Base-by-base conservation (phyloP, 768 basidiomycete species). In the Boletus vermiculosoides region DNA sequence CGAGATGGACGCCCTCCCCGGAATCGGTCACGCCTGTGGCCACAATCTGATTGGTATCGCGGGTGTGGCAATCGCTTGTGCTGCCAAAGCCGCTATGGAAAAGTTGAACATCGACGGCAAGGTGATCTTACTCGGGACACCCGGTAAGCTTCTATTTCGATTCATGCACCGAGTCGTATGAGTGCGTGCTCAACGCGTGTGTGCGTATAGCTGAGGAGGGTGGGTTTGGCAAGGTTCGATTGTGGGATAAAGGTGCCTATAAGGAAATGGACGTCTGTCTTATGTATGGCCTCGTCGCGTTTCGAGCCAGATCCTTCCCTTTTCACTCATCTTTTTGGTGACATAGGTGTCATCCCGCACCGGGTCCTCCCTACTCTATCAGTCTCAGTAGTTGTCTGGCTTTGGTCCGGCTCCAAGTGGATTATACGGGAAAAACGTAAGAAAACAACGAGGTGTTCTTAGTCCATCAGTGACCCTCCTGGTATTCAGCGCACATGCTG, bases 11-110 rank as follows among this genome's bases (percentile, higher is more conserved):
- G 86, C 86, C 1, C 73, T 87, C 12, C 72, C 71, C 18, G 74
- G 81, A 0, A 76, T 86, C 39, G 84, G 88, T 0, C 88, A 89
- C 60, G 88, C 86, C 1, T 92, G 90, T 63, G 90, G 90, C 3
- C 90, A 93, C 66, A 92, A 92, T 63, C 75, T 93, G 47, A 92
- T 93, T 50, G 90, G 87, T 1, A 88, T 92, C 23, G 63, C 77
- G 53, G 90, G 90, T 4, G 85, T 92, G 13, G 88, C 85, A 2
- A 80, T 90, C 28, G 86, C 89, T 0, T 78, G 83, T 52, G 87
- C 85, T 0, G 78, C 87, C n/a, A 86, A 83, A 65, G 78, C 78
- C 6, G 87, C 82, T 0, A 73, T 92, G 57, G 72, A 85, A 54
- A 74, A 81, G 52, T 79, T 85, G 59, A 70, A 85, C 58, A 83